Conservation (phyloP, 2,329 filamentous ascomycete genomes). For the Zarea fungicola region DNA sequence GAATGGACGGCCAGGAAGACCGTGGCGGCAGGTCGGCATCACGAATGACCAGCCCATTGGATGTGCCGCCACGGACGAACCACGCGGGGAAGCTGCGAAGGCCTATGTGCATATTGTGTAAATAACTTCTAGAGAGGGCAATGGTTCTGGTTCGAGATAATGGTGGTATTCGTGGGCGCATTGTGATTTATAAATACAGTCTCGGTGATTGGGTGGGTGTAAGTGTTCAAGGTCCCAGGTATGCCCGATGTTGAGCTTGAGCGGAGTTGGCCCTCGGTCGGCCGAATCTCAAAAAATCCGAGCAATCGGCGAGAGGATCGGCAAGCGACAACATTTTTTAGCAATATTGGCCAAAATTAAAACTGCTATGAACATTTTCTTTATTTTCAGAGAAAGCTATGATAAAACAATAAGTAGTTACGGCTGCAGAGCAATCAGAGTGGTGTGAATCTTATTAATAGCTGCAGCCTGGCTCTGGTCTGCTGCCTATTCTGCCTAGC, state of each 20-base stretch:
- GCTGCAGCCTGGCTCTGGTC: slow-evolving; percentile 60
- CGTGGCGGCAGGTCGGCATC: slow-evolving; percentile 31
- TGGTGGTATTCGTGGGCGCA: neutral
- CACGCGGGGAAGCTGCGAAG: slow-evolving; percentile 32
- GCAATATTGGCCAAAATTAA: no score
- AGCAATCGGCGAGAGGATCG: neutral
- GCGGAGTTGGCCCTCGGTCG: neutral
- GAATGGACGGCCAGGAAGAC: slow-evolving; percentile 41
- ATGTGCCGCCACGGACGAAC: slow-evolving; percentile 60
- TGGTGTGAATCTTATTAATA: no score
- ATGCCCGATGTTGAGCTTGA: neutral
- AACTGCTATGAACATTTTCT: no score
- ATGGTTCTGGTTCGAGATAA: neutral
- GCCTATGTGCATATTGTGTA: neutral
- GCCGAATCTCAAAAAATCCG: neutral
- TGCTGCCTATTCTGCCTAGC: slow-evolving; percentile 2
- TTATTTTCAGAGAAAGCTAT: no score
- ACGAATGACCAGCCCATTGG: slow-evolving; percentile 54
- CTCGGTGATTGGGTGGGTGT: neutral
- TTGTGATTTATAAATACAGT: neutral
- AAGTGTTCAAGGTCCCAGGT: no score
- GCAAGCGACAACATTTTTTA: neutral
- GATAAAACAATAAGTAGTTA: no score
- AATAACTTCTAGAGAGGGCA: neutral
- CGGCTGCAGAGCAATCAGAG: no score